Percentiles rank a stretch among this genome's conserved stretches.
Evolutionary conservation across 345 rosid genomes (phyloP).

Genomic region (Camelina sativa): DNA sequence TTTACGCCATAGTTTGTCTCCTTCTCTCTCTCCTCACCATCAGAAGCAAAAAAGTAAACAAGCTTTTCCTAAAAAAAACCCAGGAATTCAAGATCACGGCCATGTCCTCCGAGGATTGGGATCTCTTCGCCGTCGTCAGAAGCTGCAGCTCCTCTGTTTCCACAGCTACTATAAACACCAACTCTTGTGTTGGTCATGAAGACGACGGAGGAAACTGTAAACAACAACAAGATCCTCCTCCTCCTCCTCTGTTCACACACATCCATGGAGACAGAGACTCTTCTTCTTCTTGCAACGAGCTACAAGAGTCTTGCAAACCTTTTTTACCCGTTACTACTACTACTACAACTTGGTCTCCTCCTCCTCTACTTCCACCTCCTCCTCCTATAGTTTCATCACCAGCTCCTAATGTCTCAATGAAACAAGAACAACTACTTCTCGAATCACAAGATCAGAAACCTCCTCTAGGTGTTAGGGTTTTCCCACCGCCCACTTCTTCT

Average conservation of each 20-base stretch:
- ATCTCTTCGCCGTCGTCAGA: slow-evolving; percentile 77
- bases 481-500: slow-evolving; percentile 34
- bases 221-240: slow-evolving; percentile 40
- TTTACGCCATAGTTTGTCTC: slow-evolving; percentile 45
- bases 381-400: slow-evolving; percentile 17
- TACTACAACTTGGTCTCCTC: slow-evolving; percentile 40
- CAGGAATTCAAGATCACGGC: not conserved
- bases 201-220: slow-evolving; percentile 43
- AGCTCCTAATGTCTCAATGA: slow-evolving; percentile 26
- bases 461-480: slow-evolving; percentile 37
- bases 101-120: slow-evolving; percentile 71
- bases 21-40: slow-evolving; percentile 39
- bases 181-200: slow-evolving; percentile 14
- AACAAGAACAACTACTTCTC: slow-evolving; percentile 38
- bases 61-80: slow-evolving; percentile 30
- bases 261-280: slow-evolving; percentile 36
- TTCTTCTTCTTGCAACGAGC: slow-evolving; percentile 51
- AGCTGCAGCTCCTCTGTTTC: slow-evolving; percentile 53
- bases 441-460: slow-evolving; percentile 40
- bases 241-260: slow-evolving; percentile 38
- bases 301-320: slow-evolving; percentile 63
- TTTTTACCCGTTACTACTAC: slow-evolving; percentile 47
- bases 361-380: slow-evolving; percentile 16
- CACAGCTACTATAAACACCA: slow-evolving; percentile 26
- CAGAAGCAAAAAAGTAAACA: slow-evolving; percentile 13